phyloP scores from a whole-genome alignment of 306 rosid genomes.

The Fagus sylvatica region DNA sequence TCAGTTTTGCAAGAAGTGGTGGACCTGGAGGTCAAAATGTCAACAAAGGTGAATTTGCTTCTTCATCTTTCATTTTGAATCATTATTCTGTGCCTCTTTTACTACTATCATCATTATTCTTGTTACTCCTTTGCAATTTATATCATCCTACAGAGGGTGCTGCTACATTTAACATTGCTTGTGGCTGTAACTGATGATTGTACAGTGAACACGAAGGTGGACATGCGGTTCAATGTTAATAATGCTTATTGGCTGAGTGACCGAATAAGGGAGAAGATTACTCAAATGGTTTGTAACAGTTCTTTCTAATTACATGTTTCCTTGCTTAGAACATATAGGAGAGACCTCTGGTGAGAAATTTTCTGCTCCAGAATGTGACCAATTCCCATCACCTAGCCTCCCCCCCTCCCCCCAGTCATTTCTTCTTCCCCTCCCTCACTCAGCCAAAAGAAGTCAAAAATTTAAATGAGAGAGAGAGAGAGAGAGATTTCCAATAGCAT shows the following conservation, averaged over 20 bases:
- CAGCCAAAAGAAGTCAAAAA: no score
- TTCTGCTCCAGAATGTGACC: no score
- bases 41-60: conserved; percentile 63
- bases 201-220: conserved; percentile 96
- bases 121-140: conserved; percentile 1
- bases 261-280: conserved; percentile 76
- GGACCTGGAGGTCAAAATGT: conserved; percentile 99
- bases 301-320: background rate
- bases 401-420: no score
- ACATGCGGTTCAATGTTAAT: conserved; percentile 90
- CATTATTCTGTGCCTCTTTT: background rate
- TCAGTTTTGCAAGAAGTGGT: conserved; percentile 89
- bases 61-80: background rate
- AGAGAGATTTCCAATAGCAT: background rate
- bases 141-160: background rate
- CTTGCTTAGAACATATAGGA: background rate
- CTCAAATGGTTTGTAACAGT: conserved; percentile 61
- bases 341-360: no score
- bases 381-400: no score
- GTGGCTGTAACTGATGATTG: conserved; percentile 7
- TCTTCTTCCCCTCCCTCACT: no score
- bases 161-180: conserved; percentile 16
- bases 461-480: no score
- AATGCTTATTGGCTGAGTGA: conserved; percentile 81
- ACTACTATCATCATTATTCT: background rate